Percentiles rank a stretch among this genome's conserved stretches.
These are phyloP conservation scores for Arachnopeziza araneosa DNA, from an alignment of 2,329 filamentous ascomycete species.

Conservation along the genomic window DNA sequence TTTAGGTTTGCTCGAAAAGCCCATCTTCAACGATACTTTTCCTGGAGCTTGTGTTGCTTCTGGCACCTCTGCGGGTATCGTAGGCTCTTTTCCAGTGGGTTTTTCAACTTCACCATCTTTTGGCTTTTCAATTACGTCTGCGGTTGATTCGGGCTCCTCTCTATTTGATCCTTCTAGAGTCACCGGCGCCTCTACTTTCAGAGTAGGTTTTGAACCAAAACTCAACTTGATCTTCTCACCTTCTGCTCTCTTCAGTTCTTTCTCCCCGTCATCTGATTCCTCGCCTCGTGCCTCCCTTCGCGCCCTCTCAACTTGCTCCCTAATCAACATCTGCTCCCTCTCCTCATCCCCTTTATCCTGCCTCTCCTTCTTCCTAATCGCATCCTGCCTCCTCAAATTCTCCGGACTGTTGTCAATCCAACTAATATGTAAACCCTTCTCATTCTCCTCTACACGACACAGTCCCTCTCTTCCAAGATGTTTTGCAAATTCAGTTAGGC, in stretches of 20 bases:
- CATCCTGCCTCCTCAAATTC: slow-evolving; percentile 72
- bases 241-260: slow-evolving; percentile 53
- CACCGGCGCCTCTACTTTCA: slow-evolving; percentile 12
- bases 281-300: slow-evolving; percentile 48
- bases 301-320: slow-evolving; percentile 77
- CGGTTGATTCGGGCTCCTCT: background rate
- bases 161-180: background rate
- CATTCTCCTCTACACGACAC: slow-evolving; percentile 82
- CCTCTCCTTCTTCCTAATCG: slow-evolving; percentile 74
- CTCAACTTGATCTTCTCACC: slow-evolving; percentile 73
- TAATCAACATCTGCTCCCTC: slow-evolving; percentile 75
- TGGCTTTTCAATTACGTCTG: background rate
- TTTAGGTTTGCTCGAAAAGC: slow-evolving; percentile 61
- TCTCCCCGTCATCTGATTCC: slow-evolving; percentile 39
- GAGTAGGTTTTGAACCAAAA: slow-evolving; percentile 44
- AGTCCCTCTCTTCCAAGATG: slow-evolving; percentile 80
- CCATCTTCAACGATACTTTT: slow-evolving; percentile 60
- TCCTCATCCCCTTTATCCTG: slow-evolving; percentile 90
- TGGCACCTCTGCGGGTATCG: background rate
- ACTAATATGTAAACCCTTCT: slow-evolving; percentile 77
- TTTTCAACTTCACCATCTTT: background rate
- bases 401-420: slow-evolving; percentile 94
- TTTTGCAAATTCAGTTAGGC: slow-evolving; percentile 85
- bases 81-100: background rate
- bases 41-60: slow-evolving; percentile 15